phyloP scores from a whole-genome alignment of 495 filamentous ascomycete species.

The Penicillium tannophilum region DNA sequence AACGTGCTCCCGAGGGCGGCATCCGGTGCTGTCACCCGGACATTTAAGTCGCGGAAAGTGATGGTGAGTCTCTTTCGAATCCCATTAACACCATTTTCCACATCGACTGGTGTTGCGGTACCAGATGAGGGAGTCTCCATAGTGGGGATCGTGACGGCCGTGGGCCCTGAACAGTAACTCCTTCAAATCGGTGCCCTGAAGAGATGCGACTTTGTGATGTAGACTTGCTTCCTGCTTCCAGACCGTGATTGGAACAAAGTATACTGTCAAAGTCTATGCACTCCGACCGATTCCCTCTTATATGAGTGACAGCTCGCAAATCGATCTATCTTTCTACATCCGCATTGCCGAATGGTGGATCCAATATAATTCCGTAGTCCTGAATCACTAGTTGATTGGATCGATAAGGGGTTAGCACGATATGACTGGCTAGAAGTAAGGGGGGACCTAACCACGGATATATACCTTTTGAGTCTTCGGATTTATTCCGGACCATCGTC shows the following conservation, averaged over 20 bases:
- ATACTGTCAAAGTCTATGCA: not conserved
- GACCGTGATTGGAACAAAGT: not conserved
- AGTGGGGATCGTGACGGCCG: not conserved
- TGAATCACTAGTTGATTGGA: not conserved
- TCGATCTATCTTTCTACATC: slow-evolving; percentile 14
- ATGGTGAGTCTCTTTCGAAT: slow-evolving; percentile 40
- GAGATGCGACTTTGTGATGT: not conserved
- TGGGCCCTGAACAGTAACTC: not conserved
- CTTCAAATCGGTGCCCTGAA: not conserved
- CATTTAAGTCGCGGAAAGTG: slow-evolving; percentile 40
- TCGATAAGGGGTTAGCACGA: not conserved
- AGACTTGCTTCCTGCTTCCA: not conserved
- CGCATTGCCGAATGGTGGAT: slow-evolving; percentile 22
- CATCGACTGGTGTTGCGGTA: slow-evolving; percentile 32
- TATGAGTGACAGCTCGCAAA: not conserved
- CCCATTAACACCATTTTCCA: slow-evolving; percentile 26
- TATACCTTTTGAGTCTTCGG: not conserved
- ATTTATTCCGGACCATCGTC: not conserved
- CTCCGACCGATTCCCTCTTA: not conserved
- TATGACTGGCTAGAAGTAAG: not conserved
- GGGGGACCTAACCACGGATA: not conserved
- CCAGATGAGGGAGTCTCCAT: slow-evolving; percentile 43
- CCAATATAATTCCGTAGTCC: not conserved
- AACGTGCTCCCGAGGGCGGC: slow-evolving; percentile 42
- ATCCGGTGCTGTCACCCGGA: slow-evolving; percentile 43